Conservation (phyloP, 768 basidiomycete species). For the Rubroboletus pulcherrimus region DNA sequence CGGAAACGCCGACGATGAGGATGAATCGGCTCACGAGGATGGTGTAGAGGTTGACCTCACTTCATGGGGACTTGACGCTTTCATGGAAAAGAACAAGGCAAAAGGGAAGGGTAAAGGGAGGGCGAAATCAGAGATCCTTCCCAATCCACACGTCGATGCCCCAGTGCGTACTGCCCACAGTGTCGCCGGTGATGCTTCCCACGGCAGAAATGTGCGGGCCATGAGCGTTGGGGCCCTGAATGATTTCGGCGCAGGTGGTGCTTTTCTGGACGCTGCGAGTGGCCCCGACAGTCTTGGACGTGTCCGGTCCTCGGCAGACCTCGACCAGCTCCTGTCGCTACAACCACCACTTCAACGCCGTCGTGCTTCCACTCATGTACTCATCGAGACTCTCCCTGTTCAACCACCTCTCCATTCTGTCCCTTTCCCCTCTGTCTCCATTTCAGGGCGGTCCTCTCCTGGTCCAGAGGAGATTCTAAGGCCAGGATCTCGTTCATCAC, state of each 20-base stretch:
- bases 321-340: constrained; percentile 42
- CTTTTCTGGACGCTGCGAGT: constrained; percentile 40
- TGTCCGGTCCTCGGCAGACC: constrained; percentile 58
- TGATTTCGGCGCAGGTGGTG: constrained; percentile 46
- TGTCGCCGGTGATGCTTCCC: constrained; percentile 38
- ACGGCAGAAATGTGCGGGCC: constrained; percentile 49
- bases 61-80: constrained; percentile 80
- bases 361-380: constrained; percentile 47
- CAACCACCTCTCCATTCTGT: constrained; percentile 46
- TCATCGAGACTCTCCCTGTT: constrained; percentile 41
- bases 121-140: constrained; percentile 36
- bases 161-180: constrained; percentile 41
- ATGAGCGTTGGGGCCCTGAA: constrained; percentile 66
- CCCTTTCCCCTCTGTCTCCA: constrained; percentile 61
- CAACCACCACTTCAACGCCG: constrained; percentile 43
- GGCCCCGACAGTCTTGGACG: constrained; percentile 35
- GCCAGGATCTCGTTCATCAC: constrained; percentile 33
- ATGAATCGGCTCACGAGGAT: constrained; percentile 45
- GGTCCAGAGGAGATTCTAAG: constrained; percentile 37
- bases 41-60: constrained; percentile 73
- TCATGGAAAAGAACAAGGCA: constrained; percentile 66
- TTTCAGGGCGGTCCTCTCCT: constrained; percentile 46
- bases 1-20: constrained; percentile 55
- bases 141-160: constrained; percentile 40
- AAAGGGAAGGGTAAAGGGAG: constrained; percentile 38